Evolutionary conservation across 805 yeast species (phyloP).

Genomic region (Pichia phayaonensis): DNA sequence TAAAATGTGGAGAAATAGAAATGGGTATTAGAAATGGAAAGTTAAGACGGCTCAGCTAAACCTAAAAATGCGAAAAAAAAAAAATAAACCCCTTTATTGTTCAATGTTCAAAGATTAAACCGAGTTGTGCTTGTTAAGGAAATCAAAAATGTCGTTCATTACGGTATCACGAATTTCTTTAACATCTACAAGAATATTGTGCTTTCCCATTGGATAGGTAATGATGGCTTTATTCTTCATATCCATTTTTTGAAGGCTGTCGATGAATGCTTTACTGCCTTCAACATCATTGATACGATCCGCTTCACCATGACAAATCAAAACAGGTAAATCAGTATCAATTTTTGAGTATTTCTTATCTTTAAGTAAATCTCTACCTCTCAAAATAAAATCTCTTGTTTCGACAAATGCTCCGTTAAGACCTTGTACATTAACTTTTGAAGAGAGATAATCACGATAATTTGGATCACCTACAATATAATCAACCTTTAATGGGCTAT

Average conservation of each 20-base stretch:
- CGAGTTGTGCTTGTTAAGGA: conserved; percentile 22
- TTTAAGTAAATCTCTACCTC: conserved; percentile 49
- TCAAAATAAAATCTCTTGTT: conserved; percentile 50
- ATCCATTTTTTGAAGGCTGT: conserved; percentile 19
- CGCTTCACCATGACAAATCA: conserved; percentile 54
- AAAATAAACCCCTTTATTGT: too few species aligned
- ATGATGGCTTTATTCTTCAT: conserved; percentile 23
- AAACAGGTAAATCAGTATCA: conserved; percentile 37
- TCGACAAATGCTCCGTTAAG: conserved; percentile 51
- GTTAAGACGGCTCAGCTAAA: background rate
- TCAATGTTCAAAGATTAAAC: too few species aligned
- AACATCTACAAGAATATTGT: conserved; percentile 39
- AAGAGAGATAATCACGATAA: conserved; percentile 38
- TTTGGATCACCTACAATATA: conserved; percentile 42
- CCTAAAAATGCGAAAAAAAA: background rate
- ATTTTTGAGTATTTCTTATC: conserved; percentile 30
- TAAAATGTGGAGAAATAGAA: background rate
- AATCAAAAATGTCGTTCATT: conserved; percentile 32
- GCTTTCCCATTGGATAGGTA: conserved; percentile 30
- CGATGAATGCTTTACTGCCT: conserved; percentile 38
- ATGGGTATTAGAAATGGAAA: background rate
- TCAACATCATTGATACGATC: conserved; percentile 53
- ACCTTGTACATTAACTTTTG: conserved; percentile 32
- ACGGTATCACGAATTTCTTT: conserved; percentile 32
- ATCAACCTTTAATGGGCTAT: conserved; percentile 49